Base-by-base conservation (phyloP, 2,329 filamentous ascomycete genomes). In the Helotiales sp. region DNA sequence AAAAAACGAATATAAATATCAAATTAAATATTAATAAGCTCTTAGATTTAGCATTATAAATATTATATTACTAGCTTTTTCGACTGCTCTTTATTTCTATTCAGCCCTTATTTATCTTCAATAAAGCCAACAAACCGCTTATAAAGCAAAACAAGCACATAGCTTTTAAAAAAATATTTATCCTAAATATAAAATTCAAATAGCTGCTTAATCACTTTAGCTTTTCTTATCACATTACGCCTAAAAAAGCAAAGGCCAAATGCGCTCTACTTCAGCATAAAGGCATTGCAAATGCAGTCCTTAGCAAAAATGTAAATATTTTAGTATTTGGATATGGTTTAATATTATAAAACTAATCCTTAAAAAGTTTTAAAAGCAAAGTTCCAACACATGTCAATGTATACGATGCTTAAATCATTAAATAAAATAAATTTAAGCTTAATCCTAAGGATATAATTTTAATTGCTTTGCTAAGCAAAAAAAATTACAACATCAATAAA, bases 291-390 rank as follows among this genome's bases (percentile, higher is more conserved):
- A 96, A 99, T 78, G 94, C 93, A 0, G 95, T 98, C 1, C 83
- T 99, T 73, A 97, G 93, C 78, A 94, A 99, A 78, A 96, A 99
- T 82, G 93, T 97, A 50, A 96, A 99, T 77, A 96, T 95, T 1
- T 87, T 97, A 74, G 97, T 98, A 95, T 98, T 98, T 80, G 95
- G 95, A 1, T 96, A 93, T 70, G 89, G 86, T 0, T 80, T 88
- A 45, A 95, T 91, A 0, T 81, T 97, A 47, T 86, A 93, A 60
- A 95, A 93, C 74, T 97, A 93, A 89, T 92, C 91, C 0, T 86
- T 91, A 3, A 93, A 96, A 76, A 85, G 84, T 17, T 85, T 82
- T 50, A 85, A 82, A n/a, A 81, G 83, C 0, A 91, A 91, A 68
- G 82, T 83, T 0, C 92, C 93, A 0, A 97, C 95, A 0, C 95